Percentiles rank a stretch among this genome's conserved stretches.
Evolutionary conservation across 2,329 filamentous ascomycete genomes (phyloP).

Genomic region (Acrodontium crateriforme): DNA sequence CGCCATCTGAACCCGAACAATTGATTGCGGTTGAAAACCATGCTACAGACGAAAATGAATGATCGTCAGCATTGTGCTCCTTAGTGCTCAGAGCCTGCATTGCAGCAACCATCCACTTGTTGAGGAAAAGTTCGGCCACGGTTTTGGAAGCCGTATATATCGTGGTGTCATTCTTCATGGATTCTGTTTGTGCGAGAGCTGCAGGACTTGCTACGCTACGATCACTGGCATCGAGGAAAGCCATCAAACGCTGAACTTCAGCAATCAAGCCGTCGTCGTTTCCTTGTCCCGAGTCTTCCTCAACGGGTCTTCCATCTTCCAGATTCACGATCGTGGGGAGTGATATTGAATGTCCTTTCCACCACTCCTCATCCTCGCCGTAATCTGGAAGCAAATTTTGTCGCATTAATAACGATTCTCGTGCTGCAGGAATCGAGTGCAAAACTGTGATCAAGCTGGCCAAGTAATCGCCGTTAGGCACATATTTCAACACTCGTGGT

Average conservation of each 20-base stretch:
- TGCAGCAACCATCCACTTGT: no score
- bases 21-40: no score
- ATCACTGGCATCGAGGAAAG: conserved; percentile 43
- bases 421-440: conserved; percentile 45
- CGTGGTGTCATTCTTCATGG: conserved; percentile 8
- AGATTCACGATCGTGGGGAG: conserved; percentile 37
- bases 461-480: conserved; percentile 39
- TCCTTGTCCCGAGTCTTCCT: no score
- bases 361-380: conserved; percentile 45
- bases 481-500: conserved; percentile 45
- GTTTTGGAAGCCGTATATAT: conserved; percentile 3
- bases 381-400: conserved; percentile 35
- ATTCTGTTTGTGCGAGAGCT: conserved; percentile 24
- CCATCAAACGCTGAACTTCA: conserved; percentile 48
- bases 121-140: conserved; percentile 11
- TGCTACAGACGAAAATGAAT: no score
- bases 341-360: conserved; percentile 42
- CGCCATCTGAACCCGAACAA: no score
- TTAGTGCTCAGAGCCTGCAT: no score
- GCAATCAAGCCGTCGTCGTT: no score
- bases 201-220: conserved; percentile 46
- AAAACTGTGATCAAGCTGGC: conserved; percentile 46
- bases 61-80: no score
- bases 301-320: conserved; percentile 13
- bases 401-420: conserved; percentile 42